Conservation (phyloP, 441 rosid genomes). For the Pelargonium fulgidum region DNA sequence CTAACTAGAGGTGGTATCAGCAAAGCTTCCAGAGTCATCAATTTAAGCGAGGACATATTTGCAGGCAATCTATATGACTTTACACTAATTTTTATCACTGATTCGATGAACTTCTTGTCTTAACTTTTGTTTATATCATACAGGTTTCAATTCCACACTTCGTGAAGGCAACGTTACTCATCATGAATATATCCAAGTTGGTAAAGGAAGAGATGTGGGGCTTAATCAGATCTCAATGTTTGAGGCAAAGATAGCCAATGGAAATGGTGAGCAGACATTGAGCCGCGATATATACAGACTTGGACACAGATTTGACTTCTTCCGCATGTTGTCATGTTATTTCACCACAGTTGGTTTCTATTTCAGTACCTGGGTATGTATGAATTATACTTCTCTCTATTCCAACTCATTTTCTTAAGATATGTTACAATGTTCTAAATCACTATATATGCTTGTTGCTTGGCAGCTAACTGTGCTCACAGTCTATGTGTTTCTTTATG, state of each 20-base stretch:
- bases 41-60: slow-evolving; percentile 96
- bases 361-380: slow-evolving; percentile 77
- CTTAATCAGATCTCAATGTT: slow-evolving; percentile 98
- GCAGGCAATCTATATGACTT: slow-evolving; percentile 51
- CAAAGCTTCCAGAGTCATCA: slow-evolving; percentile 94
- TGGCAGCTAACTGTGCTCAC: slow-evolving; percentile 91
- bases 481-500: slow-evolving; percentile 93
- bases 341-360: slow-evolving; percentile 97
- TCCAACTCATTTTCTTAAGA: slow-evolving; percentile 4
- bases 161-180: slow-evolving; percentile 99
- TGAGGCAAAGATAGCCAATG: slow-evolving; percentile 97
- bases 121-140: slow-evolving; percentile 7
- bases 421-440: slow-evolving; percentile 7
- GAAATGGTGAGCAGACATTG: slow-evolving; percentile 96
- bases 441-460: slow-evolving; percentile 12
- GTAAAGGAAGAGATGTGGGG: slow-evolving; percentile 99
- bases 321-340: slow-evolving; percentile 91
- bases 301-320: slow-evolving; percentile 97
- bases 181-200: slow-evolving; percentile 99
- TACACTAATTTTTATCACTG: slow-evolving; percentile 2
- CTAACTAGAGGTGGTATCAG: slow-evolving; percentile 97
- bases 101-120: slow-evolving; percentile 7
- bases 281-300: slow-evolving; percentile 94
- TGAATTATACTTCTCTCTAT: slow-evolving; percentile 5
- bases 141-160: slow-evolving; percentile 96